Base-by-base conservation (phyloP, 768 basidiomycete genomes). In the Mycena belliarum region DNA sequence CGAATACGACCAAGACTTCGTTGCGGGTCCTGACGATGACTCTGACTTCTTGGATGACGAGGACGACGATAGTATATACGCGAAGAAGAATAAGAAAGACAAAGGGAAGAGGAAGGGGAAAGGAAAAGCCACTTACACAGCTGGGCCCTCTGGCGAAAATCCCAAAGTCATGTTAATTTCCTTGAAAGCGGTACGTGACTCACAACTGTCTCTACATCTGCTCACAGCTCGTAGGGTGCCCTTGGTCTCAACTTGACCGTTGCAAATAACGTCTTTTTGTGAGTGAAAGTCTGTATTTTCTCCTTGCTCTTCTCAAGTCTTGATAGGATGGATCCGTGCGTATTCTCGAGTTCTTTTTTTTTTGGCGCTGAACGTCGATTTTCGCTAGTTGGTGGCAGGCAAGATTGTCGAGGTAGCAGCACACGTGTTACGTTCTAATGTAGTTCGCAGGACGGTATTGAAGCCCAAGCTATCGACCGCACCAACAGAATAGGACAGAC, bases 121-220 rank as follows among this genome's bases (percentile, higher is more conserved):
- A 26, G 49, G 16, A 5, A 46, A 46, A 14, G 4, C 54, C 14
- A 42, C 42, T 24, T 59, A 55, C 25, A 45, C 57, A 1, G 12
- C 57, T 42, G 38, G 24, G 8, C 40, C 66, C 47, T 32, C 61
- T 23, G 73, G 71, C 12, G 70, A 67, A 26, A 91, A 87, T 66
- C 90, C 93, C 5, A 81, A 78, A 58, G 87, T 95, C 32, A 87
- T 95, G 89, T 76, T 95, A 50, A 87, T 95, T 52, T 94, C 93
- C 7, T 76, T 95, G 65, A 95, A 93, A 73, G 86, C 84, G 44
- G 80, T 81, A 65, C 37, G 76, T 72, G n/a, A 35, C 14, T 40
- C 18, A 38, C 21, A 18, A 21, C 12, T 16, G 7, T 20, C 47
- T 49, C 18, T 26, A 43, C 35, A 55, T 33, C 32, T 21, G 50